Percentiles rank a stretch among this genome's conserved stretches.
Conservation (phyloP, 129 eudicot genomes). For the Artemisia annua region DNA sequence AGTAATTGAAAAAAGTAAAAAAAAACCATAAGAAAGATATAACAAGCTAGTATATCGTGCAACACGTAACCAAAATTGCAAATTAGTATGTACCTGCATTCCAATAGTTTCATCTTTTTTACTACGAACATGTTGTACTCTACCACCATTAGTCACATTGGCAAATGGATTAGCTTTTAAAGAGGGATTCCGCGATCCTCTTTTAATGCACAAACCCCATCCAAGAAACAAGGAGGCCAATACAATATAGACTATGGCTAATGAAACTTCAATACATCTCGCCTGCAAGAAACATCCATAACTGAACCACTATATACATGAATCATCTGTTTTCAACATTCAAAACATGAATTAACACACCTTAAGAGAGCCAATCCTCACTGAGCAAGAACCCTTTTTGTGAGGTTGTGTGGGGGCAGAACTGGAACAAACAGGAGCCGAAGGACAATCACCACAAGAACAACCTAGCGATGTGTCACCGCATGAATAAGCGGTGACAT, state of each 20-base stretch:
- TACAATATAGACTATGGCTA: conserved; percentile 62
- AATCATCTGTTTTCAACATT: neutral
- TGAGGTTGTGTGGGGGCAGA: conserved; percentile 60
- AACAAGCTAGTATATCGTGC: neutral
- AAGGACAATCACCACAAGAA: conserved; percentile 98
- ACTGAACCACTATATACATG: conserved; percentile 19
- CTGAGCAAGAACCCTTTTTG: conserved; percentile 64
- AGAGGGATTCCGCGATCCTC: conserved; percentile 46
- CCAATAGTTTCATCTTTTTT: conserved; percentile 69
- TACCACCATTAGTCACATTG: conserved; percentile 54
- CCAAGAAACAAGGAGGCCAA: conserved; percentile 82
- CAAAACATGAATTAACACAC: conserved; percentile 36
- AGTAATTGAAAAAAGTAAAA: conserved; percentile 6
- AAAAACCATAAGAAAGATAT: neutral
- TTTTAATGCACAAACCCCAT: conserved; percentile 76
- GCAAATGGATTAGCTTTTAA: conserved; percentile 59
- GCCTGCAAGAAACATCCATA: conserved; percentile 55
- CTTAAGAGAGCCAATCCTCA: conserved; percentile 79
- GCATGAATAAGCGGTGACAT: conserved; percentile 81
- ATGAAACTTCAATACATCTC: conserved; percentile 79
- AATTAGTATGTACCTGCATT: conserved; percentile 53
- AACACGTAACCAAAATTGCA: neutral
- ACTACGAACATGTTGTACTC: conserved; percentile 45
- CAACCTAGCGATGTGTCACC: conserved; percentile 95
- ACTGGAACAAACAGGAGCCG: conserved; percentile 63